Base-by-base conservation (phyloP, 768 basidiomycete species). In the Lactarius pseudohatsudake region DNA sequence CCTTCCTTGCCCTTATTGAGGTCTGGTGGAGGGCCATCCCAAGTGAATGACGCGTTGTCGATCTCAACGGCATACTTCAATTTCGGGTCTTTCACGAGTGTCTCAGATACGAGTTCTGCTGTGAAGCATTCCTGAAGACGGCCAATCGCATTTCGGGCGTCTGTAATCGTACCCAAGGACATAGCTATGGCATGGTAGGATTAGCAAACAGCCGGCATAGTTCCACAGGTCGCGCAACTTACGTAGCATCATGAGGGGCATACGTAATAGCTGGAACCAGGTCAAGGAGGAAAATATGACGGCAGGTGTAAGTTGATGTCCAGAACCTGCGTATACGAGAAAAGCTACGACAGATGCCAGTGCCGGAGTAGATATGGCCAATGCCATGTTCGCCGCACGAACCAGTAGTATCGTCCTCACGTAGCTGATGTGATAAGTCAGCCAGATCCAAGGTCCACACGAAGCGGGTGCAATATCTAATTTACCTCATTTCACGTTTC, bases 281-380 rank as follows among this genome's bases (percentile, higher is more conserved):
- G 90, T 88, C 61, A 98, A 79, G 22, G 93, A 93, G 22, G 94
- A 81, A 76, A 97, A 97, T 66, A 96, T 84, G 43, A 85, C 81
- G 0, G 87, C 87, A 0, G 96, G 83, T 26, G 88, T 78, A 38
- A 92, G 81, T 3, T 75, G 50, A 72, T 94, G 91, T 0, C 90
- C 90, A 0, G 86, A 82, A 26, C 84, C 77, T 4, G 89, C 86
- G 76, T 95, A 97, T 0, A 87, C 88, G 59, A 94, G 81, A 67
- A 90, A 90, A 0, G 89, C 81, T n/a, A 89, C 70, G 26, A 96
- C 92, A 16, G 92, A 88, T 0, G 93, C 92, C 41, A 97, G 77
- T 1, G 84, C 84, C 0, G 94, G 93, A 70, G 93, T 79, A 55
- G 88, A 84, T 79, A 90, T 76, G 10, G 86, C 85, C 40, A 91